A percentile compares a stretch with the other conserved stretches of the same genome.
Conservation (phyloP, 1,284 basidiomycete genomes). For the Neonothopanus nambi region DNA sequence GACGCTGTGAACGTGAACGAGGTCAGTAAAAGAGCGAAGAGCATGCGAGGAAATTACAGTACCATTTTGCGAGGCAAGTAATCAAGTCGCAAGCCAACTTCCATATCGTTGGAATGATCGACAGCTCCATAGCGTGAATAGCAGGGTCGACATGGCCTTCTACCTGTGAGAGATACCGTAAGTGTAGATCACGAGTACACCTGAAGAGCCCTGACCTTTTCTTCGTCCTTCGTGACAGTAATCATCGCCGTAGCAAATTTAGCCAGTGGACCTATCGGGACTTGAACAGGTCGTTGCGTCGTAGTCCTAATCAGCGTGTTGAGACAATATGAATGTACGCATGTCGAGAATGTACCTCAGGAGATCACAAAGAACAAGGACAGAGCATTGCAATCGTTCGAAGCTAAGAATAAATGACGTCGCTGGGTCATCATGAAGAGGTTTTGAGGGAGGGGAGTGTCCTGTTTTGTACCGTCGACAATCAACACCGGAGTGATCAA, state of each 20-base stretch:
- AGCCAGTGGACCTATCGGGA: slow-evolving; percentile 69
- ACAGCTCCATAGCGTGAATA: slow-evolving; percentile 52
- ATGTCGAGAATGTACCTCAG: slow-evolving; percentile 28
- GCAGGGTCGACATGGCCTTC: slow-evolving; percentile 50
- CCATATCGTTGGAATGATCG: slow-evolving; percentile 56
- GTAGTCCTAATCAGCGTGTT: slow-evolving; percentile 43
- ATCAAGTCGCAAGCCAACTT: slow-evolving; percentile 53
- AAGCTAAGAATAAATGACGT: slow-evolving; percentile 52
- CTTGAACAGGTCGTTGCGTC: slow-evolving; percentile 64
- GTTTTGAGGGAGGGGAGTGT: slow-evolving; percentile 16
- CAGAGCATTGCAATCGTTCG: slow-evolving; percentile 57
- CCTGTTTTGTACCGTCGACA: slow-evolving; percentile 9
- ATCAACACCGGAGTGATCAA: background rate
- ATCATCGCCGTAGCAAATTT: slow-evolving; percentile 54
- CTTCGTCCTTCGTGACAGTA: slow-evolving; percentile 51
- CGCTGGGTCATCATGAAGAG: slow-evolving; percentile 36
- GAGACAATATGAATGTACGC: too few relatives aligned
- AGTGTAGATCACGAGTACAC: background rate
- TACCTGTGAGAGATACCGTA: slow-evolving; percentile 34
- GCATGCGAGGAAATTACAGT: background rate
- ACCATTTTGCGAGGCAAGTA: slow-evolving; percentile 51
- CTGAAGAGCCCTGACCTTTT: slow-evolving; percentile 39
- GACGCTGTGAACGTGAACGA: slow-evolving; percentile 37
- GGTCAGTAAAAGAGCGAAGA: slow-evolving; percentile 4
- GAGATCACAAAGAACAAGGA: slow-evolving; percentile 53